These are phyloP conservation scores for Cyclotella sp. DNA, from an alignment of 108 stramenopile genomes.

Conservation along the genomic window DNA sequence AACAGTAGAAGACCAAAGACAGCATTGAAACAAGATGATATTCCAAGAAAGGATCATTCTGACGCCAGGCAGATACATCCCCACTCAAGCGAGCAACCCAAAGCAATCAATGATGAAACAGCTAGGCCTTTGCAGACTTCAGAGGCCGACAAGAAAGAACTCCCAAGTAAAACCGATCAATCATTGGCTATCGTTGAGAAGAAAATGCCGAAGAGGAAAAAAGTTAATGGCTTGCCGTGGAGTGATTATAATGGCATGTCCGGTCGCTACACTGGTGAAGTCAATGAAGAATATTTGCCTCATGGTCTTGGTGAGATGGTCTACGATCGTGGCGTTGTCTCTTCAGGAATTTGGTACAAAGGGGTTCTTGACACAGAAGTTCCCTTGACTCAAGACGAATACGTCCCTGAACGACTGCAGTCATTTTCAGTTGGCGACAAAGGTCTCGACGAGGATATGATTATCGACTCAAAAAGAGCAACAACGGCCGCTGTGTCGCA, in stretches of 20 bases:
- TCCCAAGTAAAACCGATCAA: background rate
- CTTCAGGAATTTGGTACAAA: conserved; percentile 51
- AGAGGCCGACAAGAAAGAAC: background rate
- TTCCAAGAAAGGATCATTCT: background rate
- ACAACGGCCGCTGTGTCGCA: conserved; percentile 30
- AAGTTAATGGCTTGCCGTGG: conserved; percentile 53
- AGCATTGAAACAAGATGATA: conserved; percentile 10
- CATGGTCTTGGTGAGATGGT: conserved; percentile 48
- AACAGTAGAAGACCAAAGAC: conserved; percentile 16
- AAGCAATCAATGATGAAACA: background rate
- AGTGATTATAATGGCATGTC: conserved; percentile 53
- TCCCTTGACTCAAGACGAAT: conserved; percentile 16
- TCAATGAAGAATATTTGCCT: conserved; percentile 43
- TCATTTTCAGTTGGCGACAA: conserved; percentile 44
- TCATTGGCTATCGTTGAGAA: conserved; percentile 24
- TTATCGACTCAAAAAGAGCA: conserved; percentile 39
- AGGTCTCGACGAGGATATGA: conserved; percentile 48
- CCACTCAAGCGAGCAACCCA: background rate
- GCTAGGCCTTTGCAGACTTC: background rate
- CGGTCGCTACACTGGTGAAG: conserved; percentile 49
- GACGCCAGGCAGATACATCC: background rate
- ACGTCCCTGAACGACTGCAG: conserved; percentile 26
- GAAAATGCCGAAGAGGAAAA: conserved; percentile 23
- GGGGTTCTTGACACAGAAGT: conserved; percentile 55
- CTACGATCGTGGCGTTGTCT: conserved; percentile 45